phyloP scores from a whole-genome alignment of 2,329 filamentous ascomycete genomes.

The Fusarium chlamydosporum region DNA sequence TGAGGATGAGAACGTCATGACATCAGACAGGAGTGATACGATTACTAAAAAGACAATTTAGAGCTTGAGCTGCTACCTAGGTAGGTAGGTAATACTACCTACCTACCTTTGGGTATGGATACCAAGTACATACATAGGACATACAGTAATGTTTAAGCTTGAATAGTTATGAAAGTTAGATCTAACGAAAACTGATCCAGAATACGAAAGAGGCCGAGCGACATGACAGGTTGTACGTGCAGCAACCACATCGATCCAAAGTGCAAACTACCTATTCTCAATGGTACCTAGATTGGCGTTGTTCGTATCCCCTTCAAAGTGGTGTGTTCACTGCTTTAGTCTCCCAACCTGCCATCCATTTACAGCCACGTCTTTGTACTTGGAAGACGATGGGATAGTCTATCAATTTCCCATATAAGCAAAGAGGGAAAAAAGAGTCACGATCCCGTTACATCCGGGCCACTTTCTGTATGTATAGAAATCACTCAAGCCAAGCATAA shows the following conservation, averaged over 20 bases:
- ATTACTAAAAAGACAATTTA: neutral
- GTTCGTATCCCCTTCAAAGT: conserved; percentile 34
- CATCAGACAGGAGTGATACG: conserved; percentile 29
- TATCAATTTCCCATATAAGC: neutral
- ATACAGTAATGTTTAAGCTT: conserved; percentile 1
- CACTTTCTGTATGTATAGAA: neutral
- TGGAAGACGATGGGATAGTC: neutral
- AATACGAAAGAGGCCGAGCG: conserved; percentile 34
- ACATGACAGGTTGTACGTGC: conserved; percentile 9
- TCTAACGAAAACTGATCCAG: conserved; percentile 4
- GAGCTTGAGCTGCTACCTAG: neutral
- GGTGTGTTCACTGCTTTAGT: conserved; percentile 39
- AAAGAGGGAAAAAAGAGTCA: neutral
- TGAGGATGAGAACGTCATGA: conserved; percentile 39
- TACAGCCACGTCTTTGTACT: conserved; percentile 32
- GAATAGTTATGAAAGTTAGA: conserved; percentile 3
- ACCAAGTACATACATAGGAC: neutral
- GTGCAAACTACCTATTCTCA: conserved; percentile 6
- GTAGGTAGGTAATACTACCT: too few species aligned
- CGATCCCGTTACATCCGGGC: conserved; percentile 25
- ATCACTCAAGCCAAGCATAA: conserved; percentile 13
- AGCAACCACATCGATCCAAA: neutral
- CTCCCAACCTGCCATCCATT: conserved; percentile 2
- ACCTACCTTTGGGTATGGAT: too few species aligned
- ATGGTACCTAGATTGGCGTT: conserved; percentile 31